Conservation (phyloP, 352 stramenopile species). For the Phytophthora cryptogea region DNA sequence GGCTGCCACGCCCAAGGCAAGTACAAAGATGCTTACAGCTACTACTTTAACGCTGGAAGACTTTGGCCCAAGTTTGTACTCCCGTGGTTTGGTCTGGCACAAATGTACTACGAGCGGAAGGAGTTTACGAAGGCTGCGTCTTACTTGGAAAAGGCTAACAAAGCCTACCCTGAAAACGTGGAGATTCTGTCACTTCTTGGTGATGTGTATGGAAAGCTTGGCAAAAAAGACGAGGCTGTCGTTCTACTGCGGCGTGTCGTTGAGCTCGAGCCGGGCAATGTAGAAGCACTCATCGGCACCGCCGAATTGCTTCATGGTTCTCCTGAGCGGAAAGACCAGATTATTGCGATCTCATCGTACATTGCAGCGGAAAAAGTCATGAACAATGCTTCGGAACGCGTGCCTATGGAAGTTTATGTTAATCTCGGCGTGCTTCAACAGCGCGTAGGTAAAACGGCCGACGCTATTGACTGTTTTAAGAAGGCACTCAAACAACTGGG, state of each 20-base stretch:
- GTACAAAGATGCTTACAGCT: constrained; percentile 95
- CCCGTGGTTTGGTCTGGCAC: constrained; percentile 85
- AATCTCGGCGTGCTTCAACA: constrained; percentile 86
- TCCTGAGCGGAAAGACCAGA: constrained; percentile 85
- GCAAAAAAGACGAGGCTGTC: constrained; percentile 83
- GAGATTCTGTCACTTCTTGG: constrained; percentile 84
- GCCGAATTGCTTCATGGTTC: constrained; percentile 81
- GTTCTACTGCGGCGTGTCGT: constrained; percentile 81
- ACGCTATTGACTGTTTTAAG: constrained; percentile 93
- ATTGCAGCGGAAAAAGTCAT: constrained; percentile 89
- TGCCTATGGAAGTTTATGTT: constrained; percentile 86
- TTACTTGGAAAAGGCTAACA: constrained; percentile 90
- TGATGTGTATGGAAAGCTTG: constrained; percentile 82
- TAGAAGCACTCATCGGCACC: constrained; percentile 83
- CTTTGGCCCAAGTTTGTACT: constrained; percentile 89
- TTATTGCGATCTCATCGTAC: constrained; percentile 90
- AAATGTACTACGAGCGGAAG: constrained; percentile 91
- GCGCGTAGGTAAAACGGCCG: constrained; percentile 84
- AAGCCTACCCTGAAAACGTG: constrained; percentile 88
- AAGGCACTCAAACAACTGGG: constrained; percentile 69
- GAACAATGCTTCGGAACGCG: constrained; percentile 77
- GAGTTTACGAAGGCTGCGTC: constrained; percentile 81
- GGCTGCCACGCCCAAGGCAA: constrained; percentile 94
- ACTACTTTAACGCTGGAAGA: constrained; percentile 95
- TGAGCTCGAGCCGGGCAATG: constrained; percentile 84